Evolutionary conservation across 2,329 filamentous ascomycete genomes (phyloP), one percentile per base, ranked within the genome.

Genomic region (Penicillium frequentans): DNA sequence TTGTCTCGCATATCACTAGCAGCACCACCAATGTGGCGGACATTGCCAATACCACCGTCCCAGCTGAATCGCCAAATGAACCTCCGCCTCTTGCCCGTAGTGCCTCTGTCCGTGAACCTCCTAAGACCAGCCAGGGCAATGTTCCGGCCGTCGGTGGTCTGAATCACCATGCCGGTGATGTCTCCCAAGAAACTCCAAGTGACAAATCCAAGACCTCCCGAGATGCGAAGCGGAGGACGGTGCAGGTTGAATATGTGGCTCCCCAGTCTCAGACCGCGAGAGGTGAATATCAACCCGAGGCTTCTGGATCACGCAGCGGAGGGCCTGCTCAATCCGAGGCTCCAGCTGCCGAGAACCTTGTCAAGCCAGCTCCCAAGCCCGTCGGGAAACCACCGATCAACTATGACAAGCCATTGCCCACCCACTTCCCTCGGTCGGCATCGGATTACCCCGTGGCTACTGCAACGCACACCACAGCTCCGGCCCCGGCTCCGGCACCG

Each of bases 191-290:
- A 39, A 79, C 84, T 7, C 85, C 89, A 59, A 78, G 80, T 44
- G 79, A 85, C 29, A 87, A 87, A 68, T 83, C 85, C 43, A 90
- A 90, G 72, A 77, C 82, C 8, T 75, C 80, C 31, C 89, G 92
- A 64, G 93, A 97, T 71, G 89, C 89, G 68, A 98, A 98, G 77
- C 87, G 95, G 56, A 86, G 93, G 66, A 99, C 95, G 0, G 91
- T 99, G 0, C 95, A 99, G 77, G 90, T 99, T 59, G 95, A 99
- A 79, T 99, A 99, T 74, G 95, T 98, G 55, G 90, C 93, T 21
- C 95, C 95, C 24, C 87, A 88, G 26, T 96, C 91, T 6, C 87
- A 93, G 70, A 97, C 93, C 0, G 84, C 88, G 60, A 86, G 93
- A 62, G 91, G 90, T 29, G 85, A 85, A 61, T 55, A 54, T 14